Evolutionary conservation across 106 monocot species (phyloP), one percentile per base, ranked within the genome.

Genomic region (Iris macrosiphon): DNA sequence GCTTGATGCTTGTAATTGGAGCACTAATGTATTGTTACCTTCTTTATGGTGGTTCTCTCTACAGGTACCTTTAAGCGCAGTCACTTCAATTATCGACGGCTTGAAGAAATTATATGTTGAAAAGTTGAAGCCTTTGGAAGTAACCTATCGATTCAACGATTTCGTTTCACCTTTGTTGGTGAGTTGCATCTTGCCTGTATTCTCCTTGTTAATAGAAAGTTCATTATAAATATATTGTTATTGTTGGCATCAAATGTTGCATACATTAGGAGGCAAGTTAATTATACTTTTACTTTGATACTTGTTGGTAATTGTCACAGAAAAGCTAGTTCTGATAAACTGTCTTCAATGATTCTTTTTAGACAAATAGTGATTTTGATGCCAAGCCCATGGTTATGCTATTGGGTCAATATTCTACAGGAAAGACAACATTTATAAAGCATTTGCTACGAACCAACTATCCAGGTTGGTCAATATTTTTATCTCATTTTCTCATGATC

Each of bases 381-480:
- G 90, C 84, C 42, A 90, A 90, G 32, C 90, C 90, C 44, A 90
- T 85, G 90, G 90, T 90, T 49, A 90, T 90, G 90, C 71, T 90
- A 25, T 56, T 90, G 74, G 90, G 94, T 39, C 94, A 95, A 69
- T 95, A 89, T 66, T 95, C 94, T 28, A 95, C 94, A 4, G 94
- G 94, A 15, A 95, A 95, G 67, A 90, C 94, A 52, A 95, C 94
- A 71, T 95, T 95, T 58, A 85, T 95, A 33, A 95, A 91, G 26
- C 91, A 85, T 73, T 45, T 85, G 59, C 55, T 91, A 29, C 68
- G 53, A 58, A 49, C 69, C 31, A 72, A 67, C 49, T 91, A 91
- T 60, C 85, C 91, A 73, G 91, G 91, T 91, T 66, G 7, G 53
- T 44, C 43, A 35, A 52, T n/a, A n/a, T n/a, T n/a, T 18, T 28